Evolutionary conservation across 441 rosid genomes (phyloP).

Genomic region (Gossypium davidsonii): DNA sequence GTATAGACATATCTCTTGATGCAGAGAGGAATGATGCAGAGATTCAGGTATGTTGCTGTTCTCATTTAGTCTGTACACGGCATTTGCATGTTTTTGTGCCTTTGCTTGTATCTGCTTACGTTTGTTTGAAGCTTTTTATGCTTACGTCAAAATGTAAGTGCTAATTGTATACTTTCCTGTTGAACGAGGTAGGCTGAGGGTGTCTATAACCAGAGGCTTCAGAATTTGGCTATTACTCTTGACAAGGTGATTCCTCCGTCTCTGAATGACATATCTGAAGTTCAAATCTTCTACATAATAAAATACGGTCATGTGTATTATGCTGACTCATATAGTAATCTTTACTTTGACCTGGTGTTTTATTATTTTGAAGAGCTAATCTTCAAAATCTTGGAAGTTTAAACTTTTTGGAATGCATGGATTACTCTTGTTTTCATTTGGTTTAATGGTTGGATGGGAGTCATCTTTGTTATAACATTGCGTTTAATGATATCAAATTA

Average conservation of each 20-base stretch:
- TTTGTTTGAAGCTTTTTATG: slow-evolving; percentile 4
- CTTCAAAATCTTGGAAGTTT: not conserved
- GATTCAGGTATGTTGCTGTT: slow-evolving; percentile 67
- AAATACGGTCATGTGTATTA: not conserved
- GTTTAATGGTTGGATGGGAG: not conserved
- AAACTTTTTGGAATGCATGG: not conserved
- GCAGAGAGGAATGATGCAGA: slow-evolving; percentile 97
- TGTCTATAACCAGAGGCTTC: slow-evolving; percentile 99
- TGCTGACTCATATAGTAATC: not conserved
- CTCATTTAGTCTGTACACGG: slow-evolving; percentile 5
- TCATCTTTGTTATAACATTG: not conserved
- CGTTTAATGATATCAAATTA: slow-evolving; percentile 2
- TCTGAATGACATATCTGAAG: slow-evolving; percentile 1
- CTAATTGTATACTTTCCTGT: slow-evolving; percentile 19
- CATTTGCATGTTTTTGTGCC: not conserved
- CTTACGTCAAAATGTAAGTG: slow-evolving; percentile 13
- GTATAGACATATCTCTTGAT: slow-evolving; percentile 64
- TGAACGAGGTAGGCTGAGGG: slow-evolving; percentile 83
- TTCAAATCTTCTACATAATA: not conserved
- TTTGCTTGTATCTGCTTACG: not conserved
- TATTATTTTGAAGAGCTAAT: not conserved
- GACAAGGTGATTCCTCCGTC: slow-evolving; percentile 68
- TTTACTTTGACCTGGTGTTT: not conserved
- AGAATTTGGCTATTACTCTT: slow-evolving; percentile 93
- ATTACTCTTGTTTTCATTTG: not conserved